phyloP scores from a whole-genome alignment of 2,329 filamentous ascomycete genomes.

The Colletotrichum sp. region DNA sequence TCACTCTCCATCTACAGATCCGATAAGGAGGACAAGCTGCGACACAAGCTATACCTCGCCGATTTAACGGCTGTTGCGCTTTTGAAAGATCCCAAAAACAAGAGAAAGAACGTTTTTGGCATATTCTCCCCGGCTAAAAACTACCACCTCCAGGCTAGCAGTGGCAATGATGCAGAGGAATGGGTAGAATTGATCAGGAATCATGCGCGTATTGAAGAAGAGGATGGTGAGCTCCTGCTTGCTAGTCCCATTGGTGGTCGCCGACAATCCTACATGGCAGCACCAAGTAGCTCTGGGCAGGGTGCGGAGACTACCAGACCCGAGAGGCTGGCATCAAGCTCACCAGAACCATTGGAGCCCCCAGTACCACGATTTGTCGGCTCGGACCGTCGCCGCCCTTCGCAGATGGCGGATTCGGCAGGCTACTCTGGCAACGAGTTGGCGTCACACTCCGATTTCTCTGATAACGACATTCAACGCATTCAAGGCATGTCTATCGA shows the following conservation, averaged over 20 bases:
- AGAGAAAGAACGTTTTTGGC: constrained; percentile 86
- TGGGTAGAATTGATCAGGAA: constrained; percentile 85
- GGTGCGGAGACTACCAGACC: not conserved
- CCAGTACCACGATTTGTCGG: constrained; percentile 37
- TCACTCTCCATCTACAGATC: constrained; percentile 93
- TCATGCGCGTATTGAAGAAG: constrained; percentile 84
- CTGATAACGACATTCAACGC: constrained; percentile 66
- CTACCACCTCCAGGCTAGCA: constrained; percentile 84
- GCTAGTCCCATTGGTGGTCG: constrained; percentile 66
- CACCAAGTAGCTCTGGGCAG: not conserved
- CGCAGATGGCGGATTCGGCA: constrained; percentile 69
- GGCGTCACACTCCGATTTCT: constrained; percentile 86
- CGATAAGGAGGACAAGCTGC: constrained; percentile 85
- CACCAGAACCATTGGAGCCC: constrained; percentile 61
- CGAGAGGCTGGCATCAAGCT: constrained; percentile 57
- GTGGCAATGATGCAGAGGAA: constrained; percentile 75
- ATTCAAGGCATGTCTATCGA: constrained; percentile 58
- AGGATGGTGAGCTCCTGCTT: constrained; percentile 83
- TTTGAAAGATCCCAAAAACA: constrained; percentile 88
- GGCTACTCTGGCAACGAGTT: constrained; percentile 68
- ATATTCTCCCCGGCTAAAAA: constrained; percentile 91
- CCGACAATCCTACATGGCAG: constrained; percentile 47
- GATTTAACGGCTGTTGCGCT: constrained; percentile 91
- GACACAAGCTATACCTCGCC: constrained; percentile 84
- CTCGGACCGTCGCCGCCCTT: constrained; percentile 53